Evolutionary conservation across 768 basidiomycete species (phyloP), one percentile per base, ranked within the genome.

Genomic region (Lactarius vividus): DNA sequence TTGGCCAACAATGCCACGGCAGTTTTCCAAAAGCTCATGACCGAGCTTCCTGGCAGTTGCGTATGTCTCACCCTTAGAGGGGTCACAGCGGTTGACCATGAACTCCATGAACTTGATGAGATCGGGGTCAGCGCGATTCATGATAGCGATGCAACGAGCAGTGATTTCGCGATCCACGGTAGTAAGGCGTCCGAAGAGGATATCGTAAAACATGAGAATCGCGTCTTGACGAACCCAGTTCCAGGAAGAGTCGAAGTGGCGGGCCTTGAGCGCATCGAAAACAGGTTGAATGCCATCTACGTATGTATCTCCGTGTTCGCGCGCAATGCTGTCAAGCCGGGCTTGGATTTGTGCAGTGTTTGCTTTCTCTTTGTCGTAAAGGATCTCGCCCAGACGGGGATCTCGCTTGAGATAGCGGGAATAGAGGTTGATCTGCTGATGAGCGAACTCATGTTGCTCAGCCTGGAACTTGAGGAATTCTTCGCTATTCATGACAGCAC

Each of bases 221-320:
- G 95, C 94, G 68, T 97, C 96, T 79, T 99, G 97, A 66, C 96
- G 89, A 54, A 91, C 96, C 97, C 97, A 99, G 75, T 99, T 99
- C 97, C 96, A 99, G 7, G 91, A 94, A 2, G 96, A 98, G 75
- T 98, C 96, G 81, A 99, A 98, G 74, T 90, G 95, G 55, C 97
- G 92, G 15, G 96, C 97, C 78, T 99, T 98, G 72, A 98, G 82
- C 2, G 92, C 88, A 73, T 96, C 93, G 77, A 99, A 99, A 64
- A 85, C 83, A 11, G 97, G 97, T 73, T 96, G 91, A 67, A 98
- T 96, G 53, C 97, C 97, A 37, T 96, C 89, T 66, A 98, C 81
- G 77, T 99, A 99, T 0, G 82, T 76, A 63, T 98, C 96, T 33
- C 97, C 97, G 70, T 99, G 97, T 74, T 99, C 97, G 68, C 86